Evolutionary conservation across 768 basidiomycete genomes (phyloP).

Genomic region (Boletus reticulatus): DNA sequence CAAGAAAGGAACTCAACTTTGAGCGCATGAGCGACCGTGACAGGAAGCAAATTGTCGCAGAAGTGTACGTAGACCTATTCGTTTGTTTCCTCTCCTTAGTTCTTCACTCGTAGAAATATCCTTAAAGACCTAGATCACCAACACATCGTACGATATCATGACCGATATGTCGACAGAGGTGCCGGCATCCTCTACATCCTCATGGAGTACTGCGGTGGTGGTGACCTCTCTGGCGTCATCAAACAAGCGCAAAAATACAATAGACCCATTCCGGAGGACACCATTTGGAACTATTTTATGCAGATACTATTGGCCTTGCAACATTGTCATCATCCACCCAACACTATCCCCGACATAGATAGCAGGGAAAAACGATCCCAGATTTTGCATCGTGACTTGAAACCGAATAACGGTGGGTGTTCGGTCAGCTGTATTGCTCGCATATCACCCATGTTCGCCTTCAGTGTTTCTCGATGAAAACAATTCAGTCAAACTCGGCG

Average conservation of each 20-base stretch:
- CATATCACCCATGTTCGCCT: background rate
- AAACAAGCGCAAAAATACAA: constrained; percentile 69
- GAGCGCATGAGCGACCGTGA: constrained; percentile 96
- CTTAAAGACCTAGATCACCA: constrained; percentile 93
- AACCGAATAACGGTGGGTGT: constrained; percentile 90
- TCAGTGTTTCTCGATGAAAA: constrained; percentile 86
- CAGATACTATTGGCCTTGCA: constrained; percentile 88
- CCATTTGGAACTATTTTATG: constrained; percentile 94
- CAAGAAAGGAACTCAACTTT: constrained; percentile 95
- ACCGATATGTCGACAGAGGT: constrained; percentile 88
- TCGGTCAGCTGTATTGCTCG: background rate
- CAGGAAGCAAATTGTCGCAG: constrained; percentile 93
- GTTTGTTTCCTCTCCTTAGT: background rate
- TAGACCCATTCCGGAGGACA: constrained; percentile 84
- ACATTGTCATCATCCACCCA: constrained; percentile 85
- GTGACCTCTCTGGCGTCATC: constrained; percentile 88
- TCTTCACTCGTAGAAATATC: constrained; percentile 66
- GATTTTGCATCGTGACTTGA: constrained; percentile 92
- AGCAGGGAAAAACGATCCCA: constrained; percentile 60
- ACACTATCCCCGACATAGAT: constrained; percentile 34
- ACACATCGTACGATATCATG: constrained; percentile 95
- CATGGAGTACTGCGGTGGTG: constrained; percentile 99
- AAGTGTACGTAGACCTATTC: constrained; percentile 70
- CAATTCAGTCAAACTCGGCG: constrained; percentile 91
- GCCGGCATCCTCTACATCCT: constrained; percentile 92